phyloP scores from a whole-genome alignment of 177 flowering plant species.

The Tripterygium wilfordii region DNA sequence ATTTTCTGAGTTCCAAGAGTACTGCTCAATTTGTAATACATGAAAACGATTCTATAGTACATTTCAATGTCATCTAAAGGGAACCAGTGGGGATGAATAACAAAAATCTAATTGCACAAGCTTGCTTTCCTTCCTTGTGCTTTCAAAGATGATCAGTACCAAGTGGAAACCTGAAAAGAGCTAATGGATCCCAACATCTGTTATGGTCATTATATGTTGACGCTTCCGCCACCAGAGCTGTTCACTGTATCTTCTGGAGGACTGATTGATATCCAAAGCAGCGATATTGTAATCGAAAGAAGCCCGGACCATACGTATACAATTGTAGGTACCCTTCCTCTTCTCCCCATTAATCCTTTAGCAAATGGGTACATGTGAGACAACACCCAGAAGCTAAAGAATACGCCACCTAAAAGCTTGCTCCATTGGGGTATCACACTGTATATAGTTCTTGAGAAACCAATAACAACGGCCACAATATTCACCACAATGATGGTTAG shows the following conservation, averaged over 20 bases:
- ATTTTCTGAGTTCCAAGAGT: too few relatives aligned
- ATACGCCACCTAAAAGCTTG: constrained; percentile 55
- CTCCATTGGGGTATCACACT: constrained; percentile 69
- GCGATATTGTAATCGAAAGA: constrained; percentile 53
- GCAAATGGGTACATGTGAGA: constrained; percentile 70
- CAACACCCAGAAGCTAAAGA: constrained; percentile 77
- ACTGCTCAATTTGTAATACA: too few relatives aligned
- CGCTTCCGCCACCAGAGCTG: too few relatives aligned
- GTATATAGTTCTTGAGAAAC: constrained; percentile 51
- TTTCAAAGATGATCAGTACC: too few relatives aligned
- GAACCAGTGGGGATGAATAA: too few relatives aligned
- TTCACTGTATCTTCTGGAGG: constrained; percentile 30
- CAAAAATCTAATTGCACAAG: too few relatives aligned
- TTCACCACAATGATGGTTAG: constrained; percentile 49
- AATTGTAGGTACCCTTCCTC: constrained; percentile 62
- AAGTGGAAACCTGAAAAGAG: too few relatives aligned
- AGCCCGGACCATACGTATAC: constrained; percentile 66
- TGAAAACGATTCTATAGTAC: too few relatives aligned
- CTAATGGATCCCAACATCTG: too few relatives aligned
- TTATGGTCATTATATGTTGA: too few relatives aligned
- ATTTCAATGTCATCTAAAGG: too few relatives aligned
- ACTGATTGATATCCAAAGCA: constrained; percentile 55
- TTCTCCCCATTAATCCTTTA: constrained; percentile 73
- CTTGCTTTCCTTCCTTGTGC: too few relatives aligned
- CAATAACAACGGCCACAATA: constrained; percentile 45